Conservation (phyloP, 306 rosid species). For the Prunus mira region DNA sequence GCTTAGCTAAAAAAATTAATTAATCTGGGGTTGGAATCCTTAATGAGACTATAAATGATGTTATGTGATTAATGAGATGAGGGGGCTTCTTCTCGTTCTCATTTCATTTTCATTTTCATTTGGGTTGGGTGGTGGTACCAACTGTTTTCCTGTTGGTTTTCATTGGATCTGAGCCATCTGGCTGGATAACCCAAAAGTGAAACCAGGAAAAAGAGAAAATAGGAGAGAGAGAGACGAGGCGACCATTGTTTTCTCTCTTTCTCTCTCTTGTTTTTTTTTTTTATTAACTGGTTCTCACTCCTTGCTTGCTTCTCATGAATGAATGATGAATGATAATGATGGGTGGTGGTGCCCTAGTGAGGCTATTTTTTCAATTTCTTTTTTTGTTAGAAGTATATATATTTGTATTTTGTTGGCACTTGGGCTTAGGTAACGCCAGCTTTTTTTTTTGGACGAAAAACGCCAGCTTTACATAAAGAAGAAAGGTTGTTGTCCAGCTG, state of each 20-base stretch:
- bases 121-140: neutral
- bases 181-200: conserved; percentile 2
- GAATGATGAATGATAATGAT: neutral
- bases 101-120: neutral
- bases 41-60: neutral
- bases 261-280: neutral
- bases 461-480: neutral
- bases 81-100: neutral
- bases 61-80: neutral
- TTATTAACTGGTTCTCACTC: no score
- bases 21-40: neutral
- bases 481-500: neutral
- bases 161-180: conserved; percentile 23
- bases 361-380: no score
- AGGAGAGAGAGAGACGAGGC: neutral
- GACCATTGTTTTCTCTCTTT: neutral
- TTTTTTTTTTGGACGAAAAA: no score
- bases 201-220: no score
- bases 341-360: neutral
- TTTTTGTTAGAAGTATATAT: no score
- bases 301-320: no score
- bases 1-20: neutral
- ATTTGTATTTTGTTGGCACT: neutral
- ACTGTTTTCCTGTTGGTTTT: neutral
- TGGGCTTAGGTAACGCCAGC: neutral